These are phyloP conservation scores for Auxenochlorella protothecoides DNA, from an alignment of 139 green algal species.

Conservation along the genomic window DNA sequence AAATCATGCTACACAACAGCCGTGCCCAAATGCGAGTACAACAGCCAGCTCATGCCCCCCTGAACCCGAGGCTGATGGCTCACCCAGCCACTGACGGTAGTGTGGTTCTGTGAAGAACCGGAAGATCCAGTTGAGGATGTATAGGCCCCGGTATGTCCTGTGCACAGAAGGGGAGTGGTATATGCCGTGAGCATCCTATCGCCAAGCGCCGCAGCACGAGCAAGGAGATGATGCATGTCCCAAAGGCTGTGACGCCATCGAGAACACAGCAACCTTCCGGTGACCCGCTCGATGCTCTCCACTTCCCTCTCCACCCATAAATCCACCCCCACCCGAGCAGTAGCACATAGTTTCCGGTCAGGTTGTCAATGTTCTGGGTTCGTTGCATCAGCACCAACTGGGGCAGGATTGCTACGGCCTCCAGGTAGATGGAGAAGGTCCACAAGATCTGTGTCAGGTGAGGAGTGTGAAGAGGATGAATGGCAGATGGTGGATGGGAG, in stretches of 20 bases:
- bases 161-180: neutral
- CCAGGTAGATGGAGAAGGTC: slow-evolving; percentile 98
- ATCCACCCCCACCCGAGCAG: slow-evolving; percentile 64
- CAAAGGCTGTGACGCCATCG: too few relatives aligned
- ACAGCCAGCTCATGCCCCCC: neutral
- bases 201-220: neutral
- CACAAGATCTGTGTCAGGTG: slow-evolving; percentile 70
- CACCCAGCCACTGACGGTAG: slow-evolving; percentile 87
- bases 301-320: neutral
- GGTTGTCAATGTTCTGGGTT: slow-evolving; percentile 98
- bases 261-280: too few relatives aligned
- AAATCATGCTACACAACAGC: too few relatives aligned
- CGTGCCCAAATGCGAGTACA: too few relatives aligned
- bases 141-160: slow-evolving; percentile 84
- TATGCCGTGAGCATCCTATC: neutral
- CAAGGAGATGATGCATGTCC: too few relatives aligned
- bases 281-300: neutral
- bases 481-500: too few relatives aligned
- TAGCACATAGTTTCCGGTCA: slow-evolving; percentile 98
- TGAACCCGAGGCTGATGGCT: slow-evolving; percentile 1
- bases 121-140: slow-evolving; percentile 99
- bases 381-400: slow-evolving; percentile 97
- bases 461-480: too few relatives aligned
- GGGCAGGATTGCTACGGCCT: slow-evolving; percentile 96
- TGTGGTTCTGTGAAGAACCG: slow-evolving; percentile 80